phyloP scores from a whole-genome alignment of 768 basidiomycete genomes.

The Austroboletus festivus region DNA sequence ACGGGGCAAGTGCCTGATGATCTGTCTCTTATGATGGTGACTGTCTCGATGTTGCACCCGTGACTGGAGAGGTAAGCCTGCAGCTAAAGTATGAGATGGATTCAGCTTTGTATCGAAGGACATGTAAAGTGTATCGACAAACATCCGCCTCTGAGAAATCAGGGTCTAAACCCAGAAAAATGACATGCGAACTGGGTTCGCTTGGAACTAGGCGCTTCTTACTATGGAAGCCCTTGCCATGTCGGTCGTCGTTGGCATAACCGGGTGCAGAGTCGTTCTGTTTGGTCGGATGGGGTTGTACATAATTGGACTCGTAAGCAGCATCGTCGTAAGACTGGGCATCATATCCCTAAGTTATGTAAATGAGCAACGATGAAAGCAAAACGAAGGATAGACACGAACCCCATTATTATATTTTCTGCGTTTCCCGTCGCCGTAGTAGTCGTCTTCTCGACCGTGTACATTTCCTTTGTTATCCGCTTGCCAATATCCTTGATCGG shows the following conservation, averaged over 20 bases:
- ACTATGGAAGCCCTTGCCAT: conserved; percentile 38
- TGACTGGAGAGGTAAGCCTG: conserved; percentile 72
- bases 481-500: conserved; percentile 44
- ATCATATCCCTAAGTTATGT: conserved; percentile 52
- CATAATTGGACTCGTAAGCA: conserved; percentile 34
- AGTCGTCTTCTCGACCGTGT: conserved; percentile 66
- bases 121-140: conserved; percentile 42
- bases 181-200: conserved; percentile 88
- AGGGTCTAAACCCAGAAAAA: conserved; percentile 90
- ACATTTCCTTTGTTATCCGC: conserved; percentile 37
- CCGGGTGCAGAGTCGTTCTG: conserved; percentile 41
- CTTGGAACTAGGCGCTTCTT: conserved; percentile 83
- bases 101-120: conserved; percentile 36
- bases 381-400: conserved; percentile 24
- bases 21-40: conserved; percentile 96
- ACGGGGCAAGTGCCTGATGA: conserved; percentile 89
- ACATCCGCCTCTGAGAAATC: conserved; percentile 94
- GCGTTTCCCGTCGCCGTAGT: conserved; percentile 68
- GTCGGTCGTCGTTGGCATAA: conserved; percentile 49
- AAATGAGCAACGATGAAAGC: conserved; percentile 5
- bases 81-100: conserved; percentile 51
- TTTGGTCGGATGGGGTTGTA: conserved; percentile 28
- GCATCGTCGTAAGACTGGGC: conserved; percentile 48
- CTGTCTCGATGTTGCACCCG: conserved; percentile 76
- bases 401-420: conserved; percentile 79